Percentiles rank a stretch among this genome's conserved stretches.
phyloP scores from a whole-genome alignment of 768 basidiomycete genomes.

The Brasilioporus rufonigricans region DNA sequence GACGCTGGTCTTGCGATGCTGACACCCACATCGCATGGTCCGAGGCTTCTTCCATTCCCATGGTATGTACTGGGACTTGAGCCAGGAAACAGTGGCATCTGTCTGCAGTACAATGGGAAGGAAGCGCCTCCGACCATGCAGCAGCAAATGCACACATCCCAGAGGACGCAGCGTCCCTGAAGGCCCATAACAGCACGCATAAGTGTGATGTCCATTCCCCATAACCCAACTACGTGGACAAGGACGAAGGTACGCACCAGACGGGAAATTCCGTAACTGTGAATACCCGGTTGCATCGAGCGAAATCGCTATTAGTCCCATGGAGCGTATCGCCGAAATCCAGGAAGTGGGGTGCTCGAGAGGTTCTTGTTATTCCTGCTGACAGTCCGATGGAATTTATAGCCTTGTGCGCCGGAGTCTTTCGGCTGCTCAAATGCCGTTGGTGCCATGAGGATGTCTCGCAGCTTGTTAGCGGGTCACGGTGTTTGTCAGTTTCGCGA shows the following conservation, averaged over 20 bases:
- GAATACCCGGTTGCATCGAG: neutral
- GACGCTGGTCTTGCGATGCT: slow-evolving; percentile 25
- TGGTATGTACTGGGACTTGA: slow-evolving; percentile 44
- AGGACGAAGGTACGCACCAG: slow-evolving; percentile 16
- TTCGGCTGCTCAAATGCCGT: slow-evolving; percentile 9
- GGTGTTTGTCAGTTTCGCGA: slow-evolving; percentile 25
- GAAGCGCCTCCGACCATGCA: slow-evolving; percentile 38
- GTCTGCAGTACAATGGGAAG: slow-evolving; percentile 35
- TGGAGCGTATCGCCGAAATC: neutral
- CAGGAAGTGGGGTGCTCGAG: slow-evolving; percentile 8
- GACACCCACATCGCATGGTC: slow-evolving; percentile 35
- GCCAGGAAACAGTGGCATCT: slow-evolving; percentile 31
- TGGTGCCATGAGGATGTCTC: slow-evolving; percentile 24
- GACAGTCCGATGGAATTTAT: slow-evolving; percentile 21
- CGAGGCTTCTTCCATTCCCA: slow-evolving; percentile 54
- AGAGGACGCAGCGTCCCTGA: slow-evolving; percentile 17
- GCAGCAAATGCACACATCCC: slow-evolving; percentile 24
- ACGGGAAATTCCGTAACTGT: neutral
- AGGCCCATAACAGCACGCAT: neutral
- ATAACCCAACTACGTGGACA: slow-evolving; percentile 15
- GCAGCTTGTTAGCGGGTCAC: slow-evolving; percentile 9
- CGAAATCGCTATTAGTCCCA: neutral
- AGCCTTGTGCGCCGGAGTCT: slow-evolving; percentile 15
- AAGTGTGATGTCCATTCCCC: slow-evolving; percentile 5
- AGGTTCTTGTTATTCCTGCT: slow-evolving; percentile 15